A percentile compares a stretch with the other conserved stretches of the same genome.
Conservation (phyloP, 116 monocot species). For the Thalassia testudinum region DNA sequence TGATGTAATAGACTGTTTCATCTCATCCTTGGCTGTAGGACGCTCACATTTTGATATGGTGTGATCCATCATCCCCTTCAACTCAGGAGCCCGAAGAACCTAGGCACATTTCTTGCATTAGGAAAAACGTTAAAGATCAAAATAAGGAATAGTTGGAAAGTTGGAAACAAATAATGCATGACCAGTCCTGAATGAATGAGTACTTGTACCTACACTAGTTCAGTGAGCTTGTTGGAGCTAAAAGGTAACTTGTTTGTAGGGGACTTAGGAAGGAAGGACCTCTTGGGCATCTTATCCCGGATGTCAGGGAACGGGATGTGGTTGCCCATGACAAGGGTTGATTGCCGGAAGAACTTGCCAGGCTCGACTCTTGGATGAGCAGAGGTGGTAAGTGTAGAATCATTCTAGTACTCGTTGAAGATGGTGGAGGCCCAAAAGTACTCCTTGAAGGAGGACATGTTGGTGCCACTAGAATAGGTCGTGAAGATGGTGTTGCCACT, state of each 20-base stretch:
- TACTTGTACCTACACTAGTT: conserved; percentile 4
- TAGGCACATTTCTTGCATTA: neutral
- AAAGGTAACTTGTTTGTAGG: conserved; percentile 19
- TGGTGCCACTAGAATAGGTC: neutral
- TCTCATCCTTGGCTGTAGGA: conserved; percentile 21
- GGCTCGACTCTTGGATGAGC: conserved; percentile 11
- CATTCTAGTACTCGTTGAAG: conserved; percentile 7
- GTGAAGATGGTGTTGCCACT: neutral
- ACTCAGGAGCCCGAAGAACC: neutral
- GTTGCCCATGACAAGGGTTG: conserved; percentile 7
- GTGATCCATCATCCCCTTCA: conserved; percentile 3
- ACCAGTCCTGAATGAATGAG: too few relatives aligned
- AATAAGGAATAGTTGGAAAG: neutral
- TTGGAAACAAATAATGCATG: neutral
- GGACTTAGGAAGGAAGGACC: conserved; percentile 28
- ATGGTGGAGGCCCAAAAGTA: conserved; percentile 4
- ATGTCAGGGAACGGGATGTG: conserved; percentile 29
- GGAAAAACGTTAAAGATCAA: neutral
- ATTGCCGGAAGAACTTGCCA: conserved; percentile 34
- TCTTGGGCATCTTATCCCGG: conserved; percentile 23
- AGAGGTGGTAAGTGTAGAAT: neutral
- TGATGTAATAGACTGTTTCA: conserved; percentile 17
- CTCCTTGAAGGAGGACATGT: conserved; percentile 9
- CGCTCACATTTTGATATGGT: conserved; percentile 17
- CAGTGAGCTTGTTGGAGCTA: conserved; percentile 4